Evolutionary conservation across 2,329 filamentous ascomycete species (phyloP).

Genomic region (Ambrosiella xylebori): DNA sequence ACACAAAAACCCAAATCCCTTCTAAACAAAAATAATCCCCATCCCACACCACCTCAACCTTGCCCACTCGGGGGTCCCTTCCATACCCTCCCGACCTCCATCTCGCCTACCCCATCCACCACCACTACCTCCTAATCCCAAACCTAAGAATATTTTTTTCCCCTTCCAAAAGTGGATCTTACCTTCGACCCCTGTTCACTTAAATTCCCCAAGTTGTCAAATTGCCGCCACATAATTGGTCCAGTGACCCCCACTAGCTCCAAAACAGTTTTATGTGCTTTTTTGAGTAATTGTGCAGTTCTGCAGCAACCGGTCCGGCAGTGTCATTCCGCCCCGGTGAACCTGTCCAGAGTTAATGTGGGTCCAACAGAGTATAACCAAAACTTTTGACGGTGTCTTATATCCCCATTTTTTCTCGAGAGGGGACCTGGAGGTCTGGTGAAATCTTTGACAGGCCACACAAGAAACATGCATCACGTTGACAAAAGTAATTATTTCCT

Average conservation of each 20-base stretch:
- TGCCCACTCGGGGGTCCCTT: background rate
- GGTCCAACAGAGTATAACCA: no score
- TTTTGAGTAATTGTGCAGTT: no score
- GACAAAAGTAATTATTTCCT: background rate
- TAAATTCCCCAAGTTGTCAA: conserved; percentile 8
- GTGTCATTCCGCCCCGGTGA: no score
- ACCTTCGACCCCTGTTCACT: background rate
- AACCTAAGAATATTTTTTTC: background rate
- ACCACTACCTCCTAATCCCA: background rate
- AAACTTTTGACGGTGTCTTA: no score
- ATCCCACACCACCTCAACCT: background rate
- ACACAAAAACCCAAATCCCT: conserved; percentile 11
- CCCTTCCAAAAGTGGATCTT: background rate
- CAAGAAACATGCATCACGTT: no score
- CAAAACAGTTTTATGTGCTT: background rate
- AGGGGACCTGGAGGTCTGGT: no score
- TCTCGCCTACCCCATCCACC: background rate
- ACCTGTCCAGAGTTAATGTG: no score
- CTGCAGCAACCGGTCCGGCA: background rate
- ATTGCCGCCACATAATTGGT: conserved; percentile 8
- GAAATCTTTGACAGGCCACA: background rate
- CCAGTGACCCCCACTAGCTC: background rate
- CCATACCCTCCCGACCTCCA: background rate
- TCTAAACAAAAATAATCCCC: background rate
- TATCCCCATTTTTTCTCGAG: no score